Evolutionary conservation across 805 yeast species (phyloP), one percentile per base, ranked within the genome.

Genomic region (Ogataea methylovora): DNA sequence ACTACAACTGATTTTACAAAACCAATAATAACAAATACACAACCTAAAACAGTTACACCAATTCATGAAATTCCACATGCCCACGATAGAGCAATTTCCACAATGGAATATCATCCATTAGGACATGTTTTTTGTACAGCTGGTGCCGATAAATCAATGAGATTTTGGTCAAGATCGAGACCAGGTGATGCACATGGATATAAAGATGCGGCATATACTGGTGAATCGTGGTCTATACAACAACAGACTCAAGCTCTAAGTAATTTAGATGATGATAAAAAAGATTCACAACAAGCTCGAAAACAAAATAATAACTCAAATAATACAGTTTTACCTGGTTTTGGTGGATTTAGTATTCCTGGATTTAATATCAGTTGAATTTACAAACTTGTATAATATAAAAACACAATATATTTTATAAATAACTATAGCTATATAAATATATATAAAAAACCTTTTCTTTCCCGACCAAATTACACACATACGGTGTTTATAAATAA

Each of bases 81-180:
- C 0, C 99, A 92, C 56, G 96, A 87, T 49, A 84, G 84, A 61
- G 94, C 95, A 3, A 76, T 92, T 34, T 87, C 90, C 58, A 76
- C 94, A 4, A 57, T 92, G 36, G 90, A 88, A 40, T 92, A 87
- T 53, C 97, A 88, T 58, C 97, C 97, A 2, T 64, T 84, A 47
- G 99, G 99, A 4, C 97, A 92, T 58, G 63, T 90, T 33, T 63
- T 92, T 24, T 79, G 94, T 36, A 78, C 96, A 7, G 97, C 96
- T 0, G 90, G 97, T 14, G 86, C 92, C 37, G 99, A 92, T 57
- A 75, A 92, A 52, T 77, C 94, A 5, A 84, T 94, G 17, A 63
- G 97, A 36, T 84, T 94, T 59, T 92, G 99, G 99, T 77, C 88
- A 21, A 68, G 99, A 33, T 82, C 94, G 2, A 69, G 94, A 52